These are phyloP conservation scores for Harringtonia aguacate DNA, from an alignment of 2,329 filamentous ascomycete genomes.

Conservation along the genomic window DNA sequence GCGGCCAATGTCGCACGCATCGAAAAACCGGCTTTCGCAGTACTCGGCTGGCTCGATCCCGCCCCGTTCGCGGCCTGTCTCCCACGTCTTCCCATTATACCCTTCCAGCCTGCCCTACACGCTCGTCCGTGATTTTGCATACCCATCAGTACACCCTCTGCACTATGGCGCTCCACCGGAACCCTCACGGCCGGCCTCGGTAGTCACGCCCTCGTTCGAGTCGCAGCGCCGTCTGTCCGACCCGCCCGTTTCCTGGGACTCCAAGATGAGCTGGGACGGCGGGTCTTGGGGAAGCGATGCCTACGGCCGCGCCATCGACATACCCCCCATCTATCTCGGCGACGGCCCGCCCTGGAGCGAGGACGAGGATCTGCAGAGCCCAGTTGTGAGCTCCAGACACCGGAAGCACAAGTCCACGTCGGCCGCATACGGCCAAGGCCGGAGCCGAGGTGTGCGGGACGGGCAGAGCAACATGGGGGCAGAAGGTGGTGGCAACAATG, in stretches of 20 bases:
- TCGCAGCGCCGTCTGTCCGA: slow-evolving; percentile 67
- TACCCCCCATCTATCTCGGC: slow-evolving; percentile 73
- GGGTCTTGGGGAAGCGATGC: slow-evolving; percentile 38
- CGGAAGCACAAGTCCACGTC: slow-evolving; percentile 72
- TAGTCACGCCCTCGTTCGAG: slow-evolving; percentile 80
- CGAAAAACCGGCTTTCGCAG: slow-evolving; percentile 72
- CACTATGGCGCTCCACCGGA: slow-evolving; percentile 90
- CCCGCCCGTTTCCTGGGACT: slow-evolving; percentile 65
- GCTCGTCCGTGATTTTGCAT: slow-evolving; percentile 94
- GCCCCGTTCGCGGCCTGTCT: slow-evolving; percentile 65
- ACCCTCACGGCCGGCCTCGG: slow-evolving; percentile 57
- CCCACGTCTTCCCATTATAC: slow-evolving; percentile 73
- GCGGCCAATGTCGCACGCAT: slow-evolving; percentile 63
- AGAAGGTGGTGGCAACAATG: slow-evolving; percentile 18
- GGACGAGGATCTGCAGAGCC: slow-evolving; percentile 89
- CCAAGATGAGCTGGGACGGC: slow-evolving; percentile 46
- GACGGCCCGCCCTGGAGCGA: slow-evolving; percentile 91
- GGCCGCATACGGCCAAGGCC: slow-evolving; percentile 33
- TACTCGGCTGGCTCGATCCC: slow-evolving; percentile 64
- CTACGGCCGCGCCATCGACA: slow-evolving; percentile 54
- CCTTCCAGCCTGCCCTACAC: slow-evolving; percentile 80
- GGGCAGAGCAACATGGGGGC: slow-evolving; percentile 5
- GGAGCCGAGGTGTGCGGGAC: slow-evolving; percentile 34
- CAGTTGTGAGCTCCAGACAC: slow-evolving; percentile 75
- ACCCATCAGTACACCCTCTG: slow-evolving; percentile 68